phyloP scores from a whole-genome alignment of 2,329 filamentous ascomycete genomes.

The Pleurostoma richardsiae region DNA sequence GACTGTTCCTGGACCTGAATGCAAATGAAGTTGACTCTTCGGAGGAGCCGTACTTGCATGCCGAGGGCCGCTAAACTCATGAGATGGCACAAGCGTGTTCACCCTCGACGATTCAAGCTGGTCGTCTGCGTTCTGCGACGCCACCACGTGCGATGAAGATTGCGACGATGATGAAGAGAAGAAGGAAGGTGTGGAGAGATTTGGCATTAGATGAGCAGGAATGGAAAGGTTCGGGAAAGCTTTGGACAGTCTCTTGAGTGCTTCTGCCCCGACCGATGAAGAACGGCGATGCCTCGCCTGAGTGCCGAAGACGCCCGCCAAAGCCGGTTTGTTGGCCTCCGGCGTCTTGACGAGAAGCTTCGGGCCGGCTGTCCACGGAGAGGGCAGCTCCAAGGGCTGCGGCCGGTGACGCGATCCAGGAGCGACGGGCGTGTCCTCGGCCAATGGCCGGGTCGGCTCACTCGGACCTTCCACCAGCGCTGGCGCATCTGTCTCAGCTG shows the following conservation, averaged over 20 bases:
- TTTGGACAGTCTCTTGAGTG: slow-evolving; percentile 51
- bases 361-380: slow-evolving; percentile 36
- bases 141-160: slow-evolving; percentile 3
- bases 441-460: no score
- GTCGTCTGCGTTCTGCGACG: no score
- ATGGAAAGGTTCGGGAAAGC: slow-evolving; percentile 51
- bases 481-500: no score
- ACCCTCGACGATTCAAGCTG: no score
- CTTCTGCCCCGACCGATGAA: slow-evolving; percentile 51
- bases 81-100: no score
- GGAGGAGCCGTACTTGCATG: no score
- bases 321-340: slow-evolving; percentile 24
- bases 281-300: slow-evolving; percentile 42
- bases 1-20: no score
- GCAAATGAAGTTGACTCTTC: no score
- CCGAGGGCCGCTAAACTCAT: no score
- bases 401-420: slow-evolving; percentile 4
- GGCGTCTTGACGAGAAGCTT: slow-evolving; percentile 23
- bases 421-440: no score
- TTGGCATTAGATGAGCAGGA: slow-evolving; percentile 30
- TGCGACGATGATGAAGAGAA: slow-evolving; percentile 28
- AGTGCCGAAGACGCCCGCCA: slow-evolving; percentile 39
- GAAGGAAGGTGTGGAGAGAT: slow-evolving; percentile 28
- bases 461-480: no score
- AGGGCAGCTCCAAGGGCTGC: slow-evolving; percentile 15